phyloP scores from a whole-genome alignment of 805 yeast species.

The Myxozyma sirexii region DNA sequence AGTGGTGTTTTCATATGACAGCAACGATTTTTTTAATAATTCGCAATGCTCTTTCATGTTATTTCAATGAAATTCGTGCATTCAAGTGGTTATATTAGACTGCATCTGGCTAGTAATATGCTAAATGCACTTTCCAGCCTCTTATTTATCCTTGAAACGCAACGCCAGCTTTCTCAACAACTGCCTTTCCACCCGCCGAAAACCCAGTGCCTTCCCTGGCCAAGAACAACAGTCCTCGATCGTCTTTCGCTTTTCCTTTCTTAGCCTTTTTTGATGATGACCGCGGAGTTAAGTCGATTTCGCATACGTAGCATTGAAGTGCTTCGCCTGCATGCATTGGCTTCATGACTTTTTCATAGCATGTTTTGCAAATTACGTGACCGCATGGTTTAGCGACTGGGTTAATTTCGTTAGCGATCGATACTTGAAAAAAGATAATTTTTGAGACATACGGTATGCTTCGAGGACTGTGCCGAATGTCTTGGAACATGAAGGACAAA shows the following conservation, averaged over 20 bases:
- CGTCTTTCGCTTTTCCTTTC: background rate
- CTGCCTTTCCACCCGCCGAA: conserved; percentile 32
- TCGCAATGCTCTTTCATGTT: background rate
- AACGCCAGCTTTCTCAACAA: conserved; percentile 30
- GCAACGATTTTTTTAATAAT: background rate
- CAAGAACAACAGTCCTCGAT: conserved; percentile 22
- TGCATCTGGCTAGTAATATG: too few species aligned
- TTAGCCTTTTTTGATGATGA: conserved; percentile 7
- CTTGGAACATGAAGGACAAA: conserved; percentile 33
- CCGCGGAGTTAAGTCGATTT: conserved; percentile 15
- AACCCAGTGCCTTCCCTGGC: conserved; percentile 34
- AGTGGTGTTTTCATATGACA: background rate
- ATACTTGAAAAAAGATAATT: background rate
- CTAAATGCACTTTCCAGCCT: too few species aligned
- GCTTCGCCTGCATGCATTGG: conserved; percentile 27
- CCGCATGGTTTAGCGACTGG: conserved; percentile 32
- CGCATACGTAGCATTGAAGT: conserved; percentile 29
- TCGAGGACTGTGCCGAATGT: conserved; percentile 22
- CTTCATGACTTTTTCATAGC: conserved; percentile 29
- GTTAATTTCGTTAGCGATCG: background rate
- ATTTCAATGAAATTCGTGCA: background rate
- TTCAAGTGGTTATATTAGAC: too few species aligned
- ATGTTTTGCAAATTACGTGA: conserved; percentile 30
- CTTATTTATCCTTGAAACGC: conserved; percentile 32
- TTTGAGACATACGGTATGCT: conserved; percentile 26